Evolutionary conservation across 73 alveolate species (phyloP), one percentile per base, ranked within the genome.

Genomic region (Breviolum minutum): DNA sequence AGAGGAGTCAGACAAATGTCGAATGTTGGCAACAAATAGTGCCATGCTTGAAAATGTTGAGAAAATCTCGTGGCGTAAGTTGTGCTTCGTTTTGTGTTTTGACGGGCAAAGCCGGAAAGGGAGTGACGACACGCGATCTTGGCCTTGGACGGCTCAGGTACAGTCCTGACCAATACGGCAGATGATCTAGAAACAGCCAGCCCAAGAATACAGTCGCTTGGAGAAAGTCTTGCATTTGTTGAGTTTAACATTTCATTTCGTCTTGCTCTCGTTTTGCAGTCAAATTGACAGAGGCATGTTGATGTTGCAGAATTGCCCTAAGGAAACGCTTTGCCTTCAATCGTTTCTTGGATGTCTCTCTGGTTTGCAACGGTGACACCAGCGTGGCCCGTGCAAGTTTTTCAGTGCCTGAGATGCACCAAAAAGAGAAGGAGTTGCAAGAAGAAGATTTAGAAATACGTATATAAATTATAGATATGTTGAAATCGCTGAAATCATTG

Each of bases 321-420:
- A 40, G 54, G 54, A 2, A 2, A 2, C 54, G 5, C 54, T 85
- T 61, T 12, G 95, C 73, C 29, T 89, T 89, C 86, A 89, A 89
- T 85, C 22, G 95, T 26, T 22, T n/a, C 86, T 13, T 89, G 70
- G 95, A 89, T 24, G 95, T 89, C 60, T 24, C 95, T 10, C 30
- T 89, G 48, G 95, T 89, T 48, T 89, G 95, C 86, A 89, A 89
- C 26, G 95, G 86, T 6, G 95, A 89, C 71, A 89, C 64, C 40
- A 19, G 71, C 27, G 22, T 89, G 86, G 95, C 95, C 12, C 29
- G 60, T 2, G 16, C 24, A 30, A 63, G 95, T n/a, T 14, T 26
- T 60, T 16, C n/a, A 61, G 95, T 79, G 16, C n/a, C 74, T 32
- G 27, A 12, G 83, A 10, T 24, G 77, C 77, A 68, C n/a, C 77